A percentile compares a stretch with the other conserved stretches of the same genome.
These are phyloP conservation scores for Phytophthora foliorum DNA, from an alignment of 352 stramenopile species.

Conservation along the genomic window DNA sequence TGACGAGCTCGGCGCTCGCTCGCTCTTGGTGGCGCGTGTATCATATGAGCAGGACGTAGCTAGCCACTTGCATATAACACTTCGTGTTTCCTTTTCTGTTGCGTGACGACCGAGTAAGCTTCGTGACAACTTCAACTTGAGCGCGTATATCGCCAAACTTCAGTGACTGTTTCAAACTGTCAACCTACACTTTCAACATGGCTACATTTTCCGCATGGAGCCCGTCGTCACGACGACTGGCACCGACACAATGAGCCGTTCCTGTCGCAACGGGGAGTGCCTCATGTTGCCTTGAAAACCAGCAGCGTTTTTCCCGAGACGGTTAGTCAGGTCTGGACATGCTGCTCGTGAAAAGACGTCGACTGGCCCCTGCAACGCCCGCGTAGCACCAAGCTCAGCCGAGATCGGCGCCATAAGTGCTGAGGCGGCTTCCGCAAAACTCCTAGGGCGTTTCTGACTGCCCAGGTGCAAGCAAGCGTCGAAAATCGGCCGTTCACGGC, in stretches of 20 bases:
- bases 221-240: constrained; percentile 13
- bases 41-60: constrained; percentile 34
- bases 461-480: constrained; percentile 7
- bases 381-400: constrained; percentile 11
- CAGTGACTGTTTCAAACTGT: constrained; percentile 33
- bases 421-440: constrained; percentile 1
- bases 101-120: too few relatives aligned
- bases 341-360: constrained; percentile 3
- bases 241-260: not conserved
- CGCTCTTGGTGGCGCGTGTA: constrained; percentile 36
- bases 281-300: constrained; percentile 1
- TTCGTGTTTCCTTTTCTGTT: constrained; percentile 32
- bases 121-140: constrained; percentile 5
- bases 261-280: not conserved
- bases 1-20: constrained; percentile 11
- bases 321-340: constrained; percentile 3
- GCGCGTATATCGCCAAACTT: constrained; percentile 11
- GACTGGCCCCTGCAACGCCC: constrained; percentile 1
- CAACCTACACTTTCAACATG: constrained; percentile 40
- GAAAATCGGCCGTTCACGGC: constrained; percentile 19
- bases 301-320: constrained; percentile 1
- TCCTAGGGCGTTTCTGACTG: not conserved
- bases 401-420: too few relatives aligned
- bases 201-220: constrained; percentile 21
- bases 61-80: constrained; percentile 40